Percentiles rank a stretch among this genome's conserved stretches.
Evolutionary conservation across 805 yeast genomes (phyloP).

Genomic region (Middelhovenomyces tepae): DNA sequence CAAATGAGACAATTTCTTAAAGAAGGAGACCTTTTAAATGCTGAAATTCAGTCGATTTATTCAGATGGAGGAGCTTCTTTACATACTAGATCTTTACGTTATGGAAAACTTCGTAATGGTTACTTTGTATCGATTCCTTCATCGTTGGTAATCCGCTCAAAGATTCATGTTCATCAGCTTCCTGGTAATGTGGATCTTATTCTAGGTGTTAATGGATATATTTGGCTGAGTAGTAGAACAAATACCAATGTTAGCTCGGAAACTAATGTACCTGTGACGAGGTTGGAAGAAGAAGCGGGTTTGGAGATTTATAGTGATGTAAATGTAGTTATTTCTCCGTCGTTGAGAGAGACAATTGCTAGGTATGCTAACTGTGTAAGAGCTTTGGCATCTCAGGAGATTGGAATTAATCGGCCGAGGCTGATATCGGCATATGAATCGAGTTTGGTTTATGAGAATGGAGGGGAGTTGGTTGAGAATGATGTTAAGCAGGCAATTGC

Average conservation of each 20-base stretch:
- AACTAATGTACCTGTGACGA: slow-evolving; percentile 52
- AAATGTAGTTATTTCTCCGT: slow-evolving; percentile 60
- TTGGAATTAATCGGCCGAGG: slow-evolving; percentile 79
- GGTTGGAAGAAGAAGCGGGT: slow-evolving; percentile 77
- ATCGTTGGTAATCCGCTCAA: slow-evolving; percentile 72
- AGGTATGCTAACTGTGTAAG: slow-evolving; percentile 78
- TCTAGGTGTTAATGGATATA: slow-evolving; percentile 88
- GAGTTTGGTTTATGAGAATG: slow-evolving; percentile 62
- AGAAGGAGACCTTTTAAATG: slow-evolving; percentile 92
- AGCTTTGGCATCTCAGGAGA: slow-evolving; percentile 74
- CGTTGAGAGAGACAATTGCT: slow-evolving; percentile 63
- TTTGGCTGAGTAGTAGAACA: slow-evolving; percentile 51
- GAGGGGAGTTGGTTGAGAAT: slow-evolving; percentile 63
- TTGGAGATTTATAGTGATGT: slow-evolving; percentile 92
- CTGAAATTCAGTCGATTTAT: slow-evolving; percentile 87
- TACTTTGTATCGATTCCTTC: slow-evolving; percentile 73
- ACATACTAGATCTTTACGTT: slow-evolving; percentile 90
- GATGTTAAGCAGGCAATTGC: slow-evolving; percentile 70
- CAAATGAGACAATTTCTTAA: slow-evolving; percentile 91
- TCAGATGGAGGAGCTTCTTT: slow-evolving; percentile 87
- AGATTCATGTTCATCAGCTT: slow-evolving; percentile 78
- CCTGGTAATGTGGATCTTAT: slow-evolving; percentile 92
- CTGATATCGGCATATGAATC: slow-evolving; percentile 81
- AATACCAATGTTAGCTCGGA: slow-evolving; percentile 22
- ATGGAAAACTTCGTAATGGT: slow-evolving; percentile 93